phyloP scores from a whole-genome alignment of 1,139 yeast genomes.

The Hanseniaspora gamundiae region DNA sequence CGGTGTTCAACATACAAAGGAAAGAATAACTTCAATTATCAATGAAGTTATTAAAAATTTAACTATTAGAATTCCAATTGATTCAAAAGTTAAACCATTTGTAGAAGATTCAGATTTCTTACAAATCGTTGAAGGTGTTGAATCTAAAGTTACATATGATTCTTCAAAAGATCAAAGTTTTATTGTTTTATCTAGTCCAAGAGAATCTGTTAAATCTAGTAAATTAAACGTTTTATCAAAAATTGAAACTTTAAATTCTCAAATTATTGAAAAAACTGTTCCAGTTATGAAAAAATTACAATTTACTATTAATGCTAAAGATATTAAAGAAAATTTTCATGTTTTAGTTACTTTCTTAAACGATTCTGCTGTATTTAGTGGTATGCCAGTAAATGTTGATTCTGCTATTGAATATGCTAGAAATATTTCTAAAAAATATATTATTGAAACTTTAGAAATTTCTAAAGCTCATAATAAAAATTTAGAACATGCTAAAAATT shows the following conservation, averaged over 20 bases:
- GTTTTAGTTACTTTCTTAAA: conserved; percentile 56
- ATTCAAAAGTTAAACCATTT: conserved; percentile 39
- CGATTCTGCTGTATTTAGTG: conserved; percentile 46
- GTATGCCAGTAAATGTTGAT: conserved; percentile 42
- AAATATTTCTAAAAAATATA: conserved; percentile 39
- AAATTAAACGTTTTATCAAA: conserved; percentile 35
- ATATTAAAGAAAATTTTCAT: conserved; percentile 39
- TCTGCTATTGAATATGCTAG: conserved; percentile 48
- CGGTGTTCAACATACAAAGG: conserved; percentile 66
- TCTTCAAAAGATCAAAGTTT: conserved; percentile 5
- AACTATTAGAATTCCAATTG: conserved; percentile 36
- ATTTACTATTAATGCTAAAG: conserved; percentile 33
- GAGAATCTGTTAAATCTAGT: conserved; percentile 43
- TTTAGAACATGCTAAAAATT: conserved; percentile 57
- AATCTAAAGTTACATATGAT: conserved; percentile 17
- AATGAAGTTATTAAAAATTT: conserved; percentile 57
- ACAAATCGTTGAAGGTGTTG: conserved; percentile 13
- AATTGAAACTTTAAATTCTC: conserved; percentile 35
- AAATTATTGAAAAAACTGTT: conserved; percentile 32
- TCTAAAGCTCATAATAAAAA: conserved; percentile 82
- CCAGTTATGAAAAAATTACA: conserved; percentile 41
- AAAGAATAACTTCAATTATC: conserved; percentile 60
- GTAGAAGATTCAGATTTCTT: conserved; percentile 27
- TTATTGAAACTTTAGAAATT: conserved; percentile 65
- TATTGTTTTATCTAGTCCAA: conserved; percentile 46